Base-by-base conservation (phyloP, 2,329 filamentous ascomycete species). In the Eurotiales sp. region DNA sequence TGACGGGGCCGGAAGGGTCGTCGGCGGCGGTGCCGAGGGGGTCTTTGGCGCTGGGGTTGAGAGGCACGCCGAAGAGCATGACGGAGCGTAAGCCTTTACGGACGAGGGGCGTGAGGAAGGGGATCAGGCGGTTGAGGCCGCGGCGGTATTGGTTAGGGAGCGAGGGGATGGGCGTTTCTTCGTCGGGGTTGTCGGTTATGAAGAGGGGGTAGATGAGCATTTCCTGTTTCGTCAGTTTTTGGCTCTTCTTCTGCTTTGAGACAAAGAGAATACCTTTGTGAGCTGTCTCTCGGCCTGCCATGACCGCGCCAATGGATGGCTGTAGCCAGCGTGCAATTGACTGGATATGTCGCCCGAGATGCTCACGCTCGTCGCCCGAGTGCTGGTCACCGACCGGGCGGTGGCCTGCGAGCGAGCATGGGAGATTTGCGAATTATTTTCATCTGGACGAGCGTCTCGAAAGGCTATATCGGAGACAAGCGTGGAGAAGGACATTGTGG, bases 191-290 rank as follows among this genome's bases (percentile, higher is more conserved):
- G 72, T 99, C 93, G 63, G 93, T 95, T 58, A 99, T 83, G 76
- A 99, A 99, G 59, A 99, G 81, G 11, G 93, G 93, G 73, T 95
- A 97, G 64, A 99, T 96, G 64, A 99, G 86, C 93, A 97, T 97
- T 32, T 91, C 93, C 90, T 96, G 63, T 32, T 5, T 23, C 12
- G 34, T n/a, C n/a, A 8, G 29, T 3, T 27, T 43, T 51, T 42
- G 46, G 42, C 10, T 4, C 29, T 11, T 14, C 19, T 17, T 27
- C 17, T 48, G 10, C n/a, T 12, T 5, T 22, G 23, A 8, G 11
- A n/a, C 22, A 27, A 8, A 43, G 36, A 51, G 62, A 77, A 51
- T 60, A 88, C 88, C 83, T 92, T 92, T 56, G 88, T 92, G 67
- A 93, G 77, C 73, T 92, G 88, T 59, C 87, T 81, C 74, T 92